phyloP scores from a whole-genome alignment of 169 alveolate species.

The Toxoplasma gondii region DNA sequence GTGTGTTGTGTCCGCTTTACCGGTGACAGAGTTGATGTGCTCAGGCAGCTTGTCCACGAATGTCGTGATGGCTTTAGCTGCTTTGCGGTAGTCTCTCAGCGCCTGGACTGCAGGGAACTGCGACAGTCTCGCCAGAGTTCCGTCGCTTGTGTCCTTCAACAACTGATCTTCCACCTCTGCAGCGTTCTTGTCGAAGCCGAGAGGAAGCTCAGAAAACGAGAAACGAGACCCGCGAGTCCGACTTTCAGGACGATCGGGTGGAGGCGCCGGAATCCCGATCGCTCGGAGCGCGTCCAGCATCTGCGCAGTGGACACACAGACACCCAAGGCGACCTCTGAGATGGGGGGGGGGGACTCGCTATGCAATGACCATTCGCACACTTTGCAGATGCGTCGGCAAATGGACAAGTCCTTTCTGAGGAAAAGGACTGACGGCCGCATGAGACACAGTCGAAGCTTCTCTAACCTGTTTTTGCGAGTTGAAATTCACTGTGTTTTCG shows the following conservation, averaged over 20 bases:
- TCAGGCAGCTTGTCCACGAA: constrained; percentile 83
- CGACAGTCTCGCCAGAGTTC: constrained; percentile 78
- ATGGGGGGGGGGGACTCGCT: too few relatives aligned
- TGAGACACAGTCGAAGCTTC: too few relatives aligned
- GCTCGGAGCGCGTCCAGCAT: constrained; percentile 57
- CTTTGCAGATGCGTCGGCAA: too few relatives aligned
- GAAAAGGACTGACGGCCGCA: too few relatives aligned
- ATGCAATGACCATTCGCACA: too few relatives aligned
- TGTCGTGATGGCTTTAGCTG: constrained; percentile 84
- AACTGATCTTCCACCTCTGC: constrained; percentile 64
- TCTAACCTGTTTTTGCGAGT: constrained; percentile 82
- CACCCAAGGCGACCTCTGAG: too few relatives aligned
- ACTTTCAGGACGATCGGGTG: neutral
- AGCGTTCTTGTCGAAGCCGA: neutral
- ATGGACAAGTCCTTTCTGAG: too few relatives aligned
- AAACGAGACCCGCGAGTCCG: neutral
- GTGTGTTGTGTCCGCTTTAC: neutral
- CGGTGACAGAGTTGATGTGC: constrained; percentile 77
- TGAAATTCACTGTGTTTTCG: constrained; percentile 72
- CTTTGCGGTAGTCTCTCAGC: constrained; percentile 80
- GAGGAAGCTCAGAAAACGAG: neutral
- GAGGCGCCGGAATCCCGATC: constrained; percentile 59
- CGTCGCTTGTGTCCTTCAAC: constrained; percentile 83
- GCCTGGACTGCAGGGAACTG: constrained; percentile 82
- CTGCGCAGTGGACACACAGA: neutral